Conservation (phyloP, 495 filamentous ascomycete genomes). For the Cercophora scortea region DNA sequence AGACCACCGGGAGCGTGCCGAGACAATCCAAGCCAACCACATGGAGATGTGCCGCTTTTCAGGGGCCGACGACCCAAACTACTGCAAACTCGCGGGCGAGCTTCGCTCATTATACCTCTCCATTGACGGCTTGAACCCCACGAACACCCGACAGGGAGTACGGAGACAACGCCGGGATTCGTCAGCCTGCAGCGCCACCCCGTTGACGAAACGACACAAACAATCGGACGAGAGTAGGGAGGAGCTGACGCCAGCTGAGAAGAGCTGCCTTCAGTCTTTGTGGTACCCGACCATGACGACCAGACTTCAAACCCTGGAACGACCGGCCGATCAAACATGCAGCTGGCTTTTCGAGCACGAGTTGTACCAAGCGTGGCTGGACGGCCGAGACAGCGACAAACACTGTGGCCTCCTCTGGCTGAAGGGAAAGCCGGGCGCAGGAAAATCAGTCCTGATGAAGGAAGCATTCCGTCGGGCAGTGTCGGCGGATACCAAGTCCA, state of each 20-base stretch:
- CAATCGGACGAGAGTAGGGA: not conserved
- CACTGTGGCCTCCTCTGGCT: slow-evolving; percentile 13
- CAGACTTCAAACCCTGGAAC: slow-evolving; percentile 7
- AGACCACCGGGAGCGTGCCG: slow-evolving; percentile 13
- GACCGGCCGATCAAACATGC: slow-evolving; percentile 2
- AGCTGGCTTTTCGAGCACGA: slow-evolving; percentile 1
- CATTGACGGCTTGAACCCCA: not conserved
- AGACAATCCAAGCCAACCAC: slow-evolving; percentile 16
- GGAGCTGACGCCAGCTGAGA: not conserved
- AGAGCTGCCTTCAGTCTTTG: not conserved
- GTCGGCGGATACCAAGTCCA: not conserved
- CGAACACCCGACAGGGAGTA: no score
- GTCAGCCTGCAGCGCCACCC: no score
- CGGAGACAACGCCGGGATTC: no score
- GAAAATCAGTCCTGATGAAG: slow-evolving; percentile 19
- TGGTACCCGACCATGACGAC: not conserved
- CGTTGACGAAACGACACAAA: not conserved
- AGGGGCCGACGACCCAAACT: slow-evolving; percentile 14
- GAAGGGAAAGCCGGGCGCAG: slow-evolving; percentile 13
- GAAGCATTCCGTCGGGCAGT: not conserved
- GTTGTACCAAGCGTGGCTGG: slow-evolving; percentile 3
- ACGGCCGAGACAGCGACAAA: not conserved
- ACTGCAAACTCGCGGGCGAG: slow-evolving; percentile 10
- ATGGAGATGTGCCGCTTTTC: slow-evolving; percentile 19
- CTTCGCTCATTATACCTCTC: not conserved